Base-by-base conservation (phyloP, 805 yeast genomes). In the Ogataea methanolica region DNA sequence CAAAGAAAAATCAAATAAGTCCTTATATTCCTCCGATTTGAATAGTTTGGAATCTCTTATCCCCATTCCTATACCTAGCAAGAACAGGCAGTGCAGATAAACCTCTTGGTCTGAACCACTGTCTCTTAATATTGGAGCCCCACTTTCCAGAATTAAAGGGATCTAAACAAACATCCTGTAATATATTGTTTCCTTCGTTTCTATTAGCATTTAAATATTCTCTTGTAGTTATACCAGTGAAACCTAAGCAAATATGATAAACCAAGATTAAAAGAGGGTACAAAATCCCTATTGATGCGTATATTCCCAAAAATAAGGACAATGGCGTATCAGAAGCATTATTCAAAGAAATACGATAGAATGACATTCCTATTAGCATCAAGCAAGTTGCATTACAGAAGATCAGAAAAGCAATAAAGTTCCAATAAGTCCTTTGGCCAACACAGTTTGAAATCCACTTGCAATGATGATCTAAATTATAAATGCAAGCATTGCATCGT, bases 401-500 rank as follows among this genome's bases (percentile, higher is more conserved):
- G 0, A 75, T 33, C 36, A 86, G 58, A 53, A 82, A 85, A 2
- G 57, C 55, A 36, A 82, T 47, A 57, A 85, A 87, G 63, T 74
- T 82, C 52, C 78, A 66, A 62, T 86, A 86, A 58, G 86, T 88
- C 46, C 87, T 65, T 50, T 79, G 78, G 1, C 96, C 96, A 38
- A 88, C 75, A 61, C 96, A 88, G 55, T 82, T 86, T 57, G 85
- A 83, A 43, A 88, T 60, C 79, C 86, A 79, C 6, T 68, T 58
- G 56, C 84, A 79, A 58, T 79, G 84, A 56, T 79, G 84, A 46
- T 88, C 96, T 58, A 79, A 80, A 34, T 76, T 60, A 6, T 74
- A 62, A 12, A 86, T 67, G 58, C 96, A 88, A 5, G 73, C 73
- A 80, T 34, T 79, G 65, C 96, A 88, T 2, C 71, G 70, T 1